These are phyloP conservation scores for Aspergillus pseudonomiae DNA, from an alignment of 2,329 filamentous ascomycete species.

Conservation along the genomic window DNA sequence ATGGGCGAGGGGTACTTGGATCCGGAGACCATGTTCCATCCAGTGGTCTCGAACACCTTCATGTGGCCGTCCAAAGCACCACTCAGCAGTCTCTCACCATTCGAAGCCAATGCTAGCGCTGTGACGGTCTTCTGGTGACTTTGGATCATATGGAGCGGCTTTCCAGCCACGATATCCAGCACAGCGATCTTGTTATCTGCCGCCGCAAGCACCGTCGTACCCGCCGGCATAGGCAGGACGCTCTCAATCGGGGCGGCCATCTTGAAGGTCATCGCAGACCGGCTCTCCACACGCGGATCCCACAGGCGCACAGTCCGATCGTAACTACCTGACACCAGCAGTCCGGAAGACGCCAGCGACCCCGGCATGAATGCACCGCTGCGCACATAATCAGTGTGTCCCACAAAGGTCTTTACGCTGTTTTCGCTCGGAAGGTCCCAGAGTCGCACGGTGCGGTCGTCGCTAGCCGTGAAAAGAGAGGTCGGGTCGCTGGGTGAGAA, in stretches of 20 bases:
- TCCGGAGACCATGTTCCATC: conserved; percentile 95
- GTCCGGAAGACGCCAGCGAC: conserved; percentile 61
- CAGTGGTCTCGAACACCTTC: conserved; percentile 92
- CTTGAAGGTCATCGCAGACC: conserved; percentile 88
- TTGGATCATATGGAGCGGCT: conserved; percentile 80
- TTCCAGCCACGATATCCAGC: conserved; percentile 87
- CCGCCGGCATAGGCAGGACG: conserved; percentile 83
- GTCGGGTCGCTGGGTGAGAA: conserved; percentile 92
- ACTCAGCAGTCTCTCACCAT: conserved; percentile 78
- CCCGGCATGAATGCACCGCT: conserved; percentile 82
- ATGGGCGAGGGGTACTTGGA: conserved; percentile 93
- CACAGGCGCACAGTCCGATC: conserved; percentile 91
- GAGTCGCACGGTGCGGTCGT: conserved; percentile 87
- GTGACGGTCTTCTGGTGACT: conserved; percentile 99
- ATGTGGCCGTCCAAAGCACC: conserved; percentile 93
- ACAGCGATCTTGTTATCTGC: conserved; percentile 87
- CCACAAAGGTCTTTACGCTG: conserved; percentile 76
- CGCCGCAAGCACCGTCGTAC: conserved; percentile 82
- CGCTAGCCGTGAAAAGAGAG: conserved; percentile 82
- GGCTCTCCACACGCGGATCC: conserved; percentile 76
- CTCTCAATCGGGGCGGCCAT: conserved; percentile 86
- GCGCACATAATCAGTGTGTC: conserved; percentile 91
- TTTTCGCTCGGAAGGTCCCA: conserved; percentile 89
- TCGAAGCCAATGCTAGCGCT: conserved; percentile 77
- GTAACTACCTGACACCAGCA: conserved; percentile 89